Evolutionary conservation across 345 rosid genomes (phyloP).

Genomic region (Jatropha curcas): DNA sequence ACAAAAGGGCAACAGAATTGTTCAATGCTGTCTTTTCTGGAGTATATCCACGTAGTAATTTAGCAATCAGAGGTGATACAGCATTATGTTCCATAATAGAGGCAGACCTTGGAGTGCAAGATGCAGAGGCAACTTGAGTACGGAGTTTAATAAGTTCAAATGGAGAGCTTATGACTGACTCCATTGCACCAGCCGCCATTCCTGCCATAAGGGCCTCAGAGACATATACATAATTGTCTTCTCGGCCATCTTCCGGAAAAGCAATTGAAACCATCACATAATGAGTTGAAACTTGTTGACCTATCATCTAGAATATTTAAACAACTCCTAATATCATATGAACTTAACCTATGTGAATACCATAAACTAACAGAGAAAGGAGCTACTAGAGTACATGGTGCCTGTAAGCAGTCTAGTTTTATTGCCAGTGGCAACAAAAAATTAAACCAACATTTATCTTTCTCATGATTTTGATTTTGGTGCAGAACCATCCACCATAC

Average conservation of each 20-base stretch:
- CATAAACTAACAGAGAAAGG: not conserved
- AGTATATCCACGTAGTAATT: slow-evolving; percentile 53
- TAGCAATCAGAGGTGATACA: slow-evolving; percentile 47
- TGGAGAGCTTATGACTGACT: slow-evolving; percentile 66
- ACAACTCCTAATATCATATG: not conserved
- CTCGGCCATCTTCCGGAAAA: slow-evolving; percentile 71
- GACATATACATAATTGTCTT: slow-evolving; percentile 61
- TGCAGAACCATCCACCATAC: no score
- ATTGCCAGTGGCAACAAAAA: no score
- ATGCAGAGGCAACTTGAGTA: slow-evolving; percentile 73
- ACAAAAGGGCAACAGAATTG: slow-evolving; percentile 62
- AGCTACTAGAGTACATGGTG: not conserved
- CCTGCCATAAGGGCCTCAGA: slow-evolving; percentile 83
- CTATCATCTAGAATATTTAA: not conserved
- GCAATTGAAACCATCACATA: slow-evolving; percentile 8
- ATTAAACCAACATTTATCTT: no score
- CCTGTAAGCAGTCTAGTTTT: no score
- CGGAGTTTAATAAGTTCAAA: slow-evolving; percentile 85
- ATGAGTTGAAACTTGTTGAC: not conserved
- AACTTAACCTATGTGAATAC: not conserved
- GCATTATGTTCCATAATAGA: slow-evolving; percentile 32
- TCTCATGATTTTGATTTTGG: not conserved
- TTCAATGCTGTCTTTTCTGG: slow-evolving; percentile 66
- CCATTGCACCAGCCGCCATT: slow-evolving; percentile 73
- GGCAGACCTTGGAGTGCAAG: slow-evolving; percentile 43